Base-by-base conservation (phyloP, 2,329 filamentous ascomycete genomes). In the Calonectria montana region DNA sequence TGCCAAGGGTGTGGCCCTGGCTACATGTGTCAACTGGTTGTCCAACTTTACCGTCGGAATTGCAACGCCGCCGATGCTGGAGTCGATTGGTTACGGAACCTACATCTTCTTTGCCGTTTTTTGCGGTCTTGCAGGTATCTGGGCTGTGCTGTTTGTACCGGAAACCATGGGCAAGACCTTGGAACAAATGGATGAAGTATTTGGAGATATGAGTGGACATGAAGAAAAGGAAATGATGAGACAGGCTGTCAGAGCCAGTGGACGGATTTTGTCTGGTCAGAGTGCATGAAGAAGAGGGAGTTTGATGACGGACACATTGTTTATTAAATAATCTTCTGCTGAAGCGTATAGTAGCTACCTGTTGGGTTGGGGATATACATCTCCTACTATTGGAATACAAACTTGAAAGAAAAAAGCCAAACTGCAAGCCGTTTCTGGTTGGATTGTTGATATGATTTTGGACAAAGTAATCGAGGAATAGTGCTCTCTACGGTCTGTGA, bases 1-100 rank as follows among this genome's bases (percentile, higher is more conserved):
- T 39, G 81, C 82, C 73, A 84, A 84, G 78, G 83, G 82, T 16
- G 83, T 85, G 5, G 83, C 82, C 3, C 75, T 84, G 18, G 76
- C 83, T 3, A 84, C 83, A 0, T 79, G 81, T 0, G 77, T 80
- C 61, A 84, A 84, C 74, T 84, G 82, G 82, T 80, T 84, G 72
- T 83, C 77, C 77, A 84, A 84, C 53, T 75, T 75, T 13, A 68
- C 69, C 2, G 66, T 75, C n/a, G 73, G 73, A 18, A 2, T 41
- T 4, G 53, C 53, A 2, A 59, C 53, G 15, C 57, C 57, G 23
- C 57, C 57, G 2, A 41, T 62, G 37, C 57, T 62, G 57, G 3
- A n/a, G 39, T 62, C 57, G 23, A 62, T 62, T 62, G 37, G 57
- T 21, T 62, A 29, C 10, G 57, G 57, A 12, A 59, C 53, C 2